Base-by-base conservation (phyloP, 2,329 filamentous ascomycete genomes). In the Neonectria punicea region DNA sequence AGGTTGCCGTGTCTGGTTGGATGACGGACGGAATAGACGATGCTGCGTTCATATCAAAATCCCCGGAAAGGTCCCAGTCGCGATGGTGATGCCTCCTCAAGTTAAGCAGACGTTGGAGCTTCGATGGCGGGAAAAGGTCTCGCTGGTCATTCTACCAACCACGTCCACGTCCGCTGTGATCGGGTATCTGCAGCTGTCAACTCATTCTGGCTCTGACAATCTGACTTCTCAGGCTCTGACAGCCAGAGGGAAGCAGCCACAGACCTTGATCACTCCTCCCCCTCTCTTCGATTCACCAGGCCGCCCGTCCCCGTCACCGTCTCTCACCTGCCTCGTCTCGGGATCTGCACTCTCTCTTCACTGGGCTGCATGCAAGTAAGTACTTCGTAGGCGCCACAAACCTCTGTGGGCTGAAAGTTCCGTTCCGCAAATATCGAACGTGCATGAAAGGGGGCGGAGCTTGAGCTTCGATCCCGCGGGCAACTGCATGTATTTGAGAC, bases 211-310 rank as follows among this genome's bases (percentile, higher is more conserved):
- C 13, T 39, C 36, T 39, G 34, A 36, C 14, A 16, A 36, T 16
- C 34, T 16, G 36, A n/a, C 14, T 28, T 53, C 53, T 46, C 10
- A 44, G 46, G 46, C 5, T 25, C 56, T 18, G 20, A 10, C 25
- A n/a, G 34, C 6, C 32, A 36, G 41, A 46, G 57, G 53, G 61
- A 55, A 68, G 65, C 63, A 61, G 53, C 63, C 59, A 65, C 30
- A 51, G 62, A 54, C 36, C 20, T 62, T 46, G 32, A 63, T 32
- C 47, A 54, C 47, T 56, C 53, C 43, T 57, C 32, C 32, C 53
- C 44, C 22, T 44, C 46, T 53, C 32, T 2, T 30, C 30, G 8
- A 30, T 13, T 55, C 36, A 57, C 25, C 20, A 46, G 25, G 5
- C 6, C 25, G 25, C 25, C 25, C 25, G 25, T 25, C 25, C 25